Evolutionary conservation across 192 early-diverging fungal species (phyloP).

Genomic region (Linnemannia exigua): DNA sequence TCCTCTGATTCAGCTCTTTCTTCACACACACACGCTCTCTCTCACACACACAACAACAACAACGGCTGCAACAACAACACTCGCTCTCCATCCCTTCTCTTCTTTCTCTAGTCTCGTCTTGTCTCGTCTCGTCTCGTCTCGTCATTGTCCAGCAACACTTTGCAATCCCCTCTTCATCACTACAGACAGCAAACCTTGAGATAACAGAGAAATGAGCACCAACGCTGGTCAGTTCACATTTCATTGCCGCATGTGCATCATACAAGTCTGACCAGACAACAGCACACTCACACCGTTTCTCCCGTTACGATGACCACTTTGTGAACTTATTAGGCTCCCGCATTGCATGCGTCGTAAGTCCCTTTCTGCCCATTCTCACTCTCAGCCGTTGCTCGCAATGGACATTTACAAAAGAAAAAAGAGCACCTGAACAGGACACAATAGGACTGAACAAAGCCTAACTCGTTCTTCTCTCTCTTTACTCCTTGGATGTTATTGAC

Average conservation of each 20-base stretch:
- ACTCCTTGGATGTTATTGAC: conserved; percentile 4
- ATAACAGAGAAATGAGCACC: conserved; percentile 19
- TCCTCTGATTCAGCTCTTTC: neutral
- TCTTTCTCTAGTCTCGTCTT: neutral
- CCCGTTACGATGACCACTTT: neutral
- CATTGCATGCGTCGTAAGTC: conserved; percentile 65
- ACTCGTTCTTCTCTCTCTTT: neutral
- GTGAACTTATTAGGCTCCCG: conserved; percentile 48
- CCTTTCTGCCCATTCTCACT: neutral
- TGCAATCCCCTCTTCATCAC: too few species aligned
- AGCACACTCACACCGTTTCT: neutral
- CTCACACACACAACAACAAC: neutral
- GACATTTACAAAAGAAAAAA: neutral
- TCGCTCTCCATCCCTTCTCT: neutral
- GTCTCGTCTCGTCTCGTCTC: neutral
- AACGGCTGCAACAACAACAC: neutral
- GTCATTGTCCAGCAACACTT: neutral
- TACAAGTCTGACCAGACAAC: neutral
- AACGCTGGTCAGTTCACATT: conserved; percentile 23
- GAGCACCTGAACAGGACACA: neutral
- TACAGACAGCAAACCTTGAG: neutral
- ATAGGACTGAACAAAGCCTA: neutral
- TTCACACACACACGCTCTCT: neutral
- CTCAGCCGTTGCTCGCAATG: neutral
- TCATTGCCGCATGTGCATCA: neutral